Evolutionary conservation across 305 asterid genomes (phyloP), one percentile per base, ranked within the genome.

Genomic region (Fraxinus dipetala): DNA sequence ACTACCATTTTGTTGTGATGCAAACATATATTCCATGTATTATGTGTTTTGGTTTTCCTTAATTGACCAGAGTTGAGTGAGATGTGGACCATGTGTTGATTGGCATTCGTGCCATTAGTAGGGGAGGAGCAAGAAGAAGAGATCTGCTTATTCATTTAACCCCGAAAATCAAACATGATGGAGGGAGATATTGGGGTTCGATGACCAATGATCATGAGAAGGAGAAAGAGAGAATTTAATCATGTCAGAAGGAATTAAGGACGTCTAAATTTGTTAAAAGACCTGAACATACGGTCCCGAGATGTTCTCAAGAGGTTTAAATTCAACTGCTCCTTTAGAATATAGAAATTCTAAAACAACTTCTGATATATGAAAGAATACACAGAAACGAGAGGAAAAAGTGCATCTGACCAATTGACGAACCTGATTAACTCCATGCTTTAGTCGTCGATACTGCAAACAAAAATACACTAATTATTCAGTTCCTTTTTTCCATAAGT

Each of bases 341-440:
- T 79, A 54, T 51, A 22, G 63, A 80, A 75, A 69, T 69, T 30
- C 76, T 26, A 20, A 79, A 75, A 79, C 20, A 26, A 75, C 56
- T 36, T 40, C 72, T 78, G 76, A 69, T 80, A 67, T 63, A 65
- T 8, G 40, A 72, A 70, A 35, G 81, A 82, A 76, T 65, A 48
- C 65, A 79, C 72, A 75, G 69, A 85, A 78, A 78, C 70, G 81
- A 35, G 81, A 65, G 78, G 82, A 82, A 45, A 82, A 63, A 78
- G 40, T 28, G 75, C 80, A 80, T 83, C 74, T 65, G 82, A 86
- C 81, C 84, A 81, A 84, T 72, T 82, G 63, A 74, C 54, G 78
- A 77, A 96, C 99, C 98, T 94, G 98, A 89, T 90, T 96, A 87
- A 89, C 91, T 83, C 99, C 99, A 86, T 93, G 98, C 90, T 96